Evolutionary conservation across 345 rosid genomes (phyloP), one percentile per base, ranked within the genome.

Genomic region (Psidium guajava): DNA sequence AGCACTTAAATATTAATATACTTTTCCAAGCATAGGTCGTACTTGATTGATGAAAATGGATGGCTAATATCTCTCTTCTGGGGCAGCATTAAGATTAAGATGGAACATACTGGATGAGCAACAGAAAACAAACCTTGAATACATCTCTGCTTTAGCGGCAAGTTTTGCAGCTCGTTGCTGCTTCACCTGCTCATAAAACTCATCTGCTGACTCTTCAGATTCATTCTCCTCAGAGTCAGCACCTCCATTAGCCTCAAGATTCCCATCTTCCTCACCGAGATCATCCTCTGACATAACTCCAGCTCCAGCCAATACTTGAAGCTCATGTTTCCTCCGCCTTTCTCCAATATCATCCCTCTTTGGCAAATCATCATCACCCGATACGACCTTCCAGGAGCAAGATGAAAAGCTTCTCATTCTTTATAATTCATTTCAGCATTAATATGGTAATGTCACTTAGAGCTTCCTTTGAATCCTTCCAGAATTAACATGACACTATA

Each of bases 331-430:
- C 90, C 96, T 93, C 88, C 98, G 93, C 88, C 98, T 91, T 90
- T 95, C 98, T 86, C 99, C 99, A 86, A 97, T 94, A 87, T 96
- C 98, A 90, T 96, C 99, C 85, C 99, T 90, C 90, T 81, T 92
- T 1, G 98, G 99, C 85, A 96, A 86, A 90, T 96, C 98, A 88
- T 94, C 98, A 85, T 95, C 98, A 83, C 99, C 98, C 42, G 93
- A 94, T 82, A 97, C 82, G 87, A 90, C 91, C 99, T 95, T 86
- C 81, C 83, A 87, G 52, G 57, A 80, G 64, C 52, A 54, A 44
- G 20, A 75, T 52, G 69, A 80, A 58, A 52, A 15, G 27, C 11
- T 50, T 61, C 58, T 42, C 55, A 11, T 27, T 59, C 22, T 1
- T 27, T n/a, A 54, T 82, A 54, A 54, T 54, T 54, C 58, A 82